phyloP scores from a whole-genome alignment of 805 yeast species.

The Saccharomycopsis selenospora region DNA sequence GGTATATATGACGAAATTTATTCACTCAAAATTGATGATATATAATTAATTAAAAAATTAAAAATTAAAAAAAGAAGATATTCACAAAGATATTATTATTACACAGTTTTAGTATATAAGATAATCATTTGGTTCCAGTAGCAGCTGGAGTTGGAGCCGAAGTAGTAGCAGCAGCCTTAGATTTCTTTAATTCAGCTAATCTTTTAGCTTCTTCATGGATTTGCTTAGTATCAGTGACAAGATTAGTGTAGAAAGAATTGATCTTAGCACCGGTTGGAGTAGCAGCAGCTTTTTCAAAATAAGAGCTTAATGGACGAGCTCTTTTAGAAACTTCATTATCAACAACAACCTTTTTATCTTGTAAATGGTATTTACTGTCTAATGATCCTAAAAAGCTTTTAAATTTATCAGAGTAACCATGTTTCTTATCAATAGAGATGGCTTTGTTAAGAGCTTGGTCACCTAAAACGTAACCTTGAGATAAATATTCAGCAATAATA shows the following conservation, averaged over 20 bases:
- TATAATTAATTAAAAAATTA: no score
- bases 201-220: constrained; percentile 72
- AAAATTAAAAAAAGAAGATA: no score
- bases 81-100: no score
- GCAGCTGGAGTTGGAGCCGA: neutral
- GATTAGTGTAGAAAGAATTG: constrained; percentile 50
- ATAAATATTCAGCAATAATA: constrained; percentile 65
- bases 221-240: constrained; percentile 49
- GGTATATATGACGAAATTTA: no score
- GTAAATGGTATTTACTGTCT: constrained; percentile 55
- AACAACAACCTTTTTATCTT: constrained; percentile 42
- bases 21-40: no score
- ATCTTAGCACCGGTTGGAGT: constrained; percentile 47
- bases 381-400: constrained; percentile 45
- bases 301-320: constrained; percentile 32
- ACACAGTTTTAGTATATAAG: no score
- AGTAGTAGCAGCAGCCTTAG: neutral
- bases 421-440: constrained; percentile 53
- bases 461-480: constrained; percentile 64
- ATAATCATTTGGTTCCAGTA: neutral
- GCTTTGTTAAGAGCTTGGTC: constrained; percentile 57
- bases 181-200: constrained; percentile 52
- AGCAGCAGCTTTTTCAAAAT: constrained; percentile 31
- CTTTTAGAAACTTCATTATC: constrained; percentile 36
- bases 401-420: constrained; percentile 55